A percentile compares a stretch with the other conserved stretches of the same genome.
Conservation (phyloP, 306 rosid genomes). For the Psophocarpus tetragonolobus region DNA sequence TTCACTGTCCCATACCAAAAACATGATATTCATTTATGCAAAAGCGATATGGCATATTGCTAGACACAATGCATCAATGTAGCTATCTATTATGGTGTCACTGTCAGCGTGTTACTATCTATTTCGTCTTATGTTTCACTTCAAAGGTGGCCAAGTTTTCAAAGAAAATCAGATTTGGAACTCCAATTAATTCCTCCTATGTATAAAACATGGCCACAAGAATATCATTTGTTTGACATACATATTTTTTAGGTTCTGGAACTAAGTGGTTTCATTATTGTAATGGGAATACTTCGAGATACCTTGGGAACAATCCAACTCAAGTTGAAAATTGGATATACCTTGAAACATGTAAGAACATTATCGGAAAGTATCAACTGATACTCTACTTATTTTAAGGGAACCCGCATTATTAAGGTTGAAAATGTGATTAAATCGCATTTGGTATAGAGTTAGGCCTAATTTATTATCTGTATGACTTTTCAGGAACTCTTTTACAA, state of each 20-base stretch:
- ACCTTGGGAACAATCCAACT: too few relatives aligned
- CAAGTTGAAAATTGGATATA: too few relatives aligned
- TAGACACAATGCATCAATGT: conserved; percentile 1
- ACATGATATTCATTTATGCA: neutral
- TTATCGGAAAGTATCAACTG: too few relatives aligned
- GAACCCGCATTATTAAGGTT: too few relatives aligned
- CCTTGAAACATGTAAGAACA: too few relatives aligned
- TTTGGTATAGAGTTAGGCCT: too few relatives aligned
- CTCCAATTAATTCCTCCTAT: neutral
- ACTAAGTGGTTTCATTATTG: too few relatives aligned
- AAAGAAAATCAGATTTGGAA: neutral
- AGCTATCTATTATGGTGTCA: neutral
- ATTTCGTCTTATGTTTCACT: conserved; percentile 14
- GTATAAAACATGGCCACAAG: neutral
- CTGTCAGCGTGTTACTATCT: neutral
- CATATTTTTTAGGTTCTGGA: neutral
- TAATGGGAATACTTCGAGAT: too few relatives aligned
- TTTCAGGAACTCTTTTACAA: too few relatives aligned
- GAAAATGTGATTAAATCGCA: too few relatives aligned
- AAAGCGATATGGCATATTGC: neutral
- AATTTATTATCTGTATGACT: too few relatives aligned
- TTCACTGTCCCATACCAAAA: neutral
- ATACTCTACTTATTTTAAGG: too few relatives aligned
- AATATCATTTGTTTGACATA: neutral
- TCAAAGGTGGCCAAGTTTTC: neutral